These are phyloP conservation scores for Lodderomyces pseudojiufengensis DNA, from an alignment of 1,139 yeast species.

Conservation along the genomic window DNA sequence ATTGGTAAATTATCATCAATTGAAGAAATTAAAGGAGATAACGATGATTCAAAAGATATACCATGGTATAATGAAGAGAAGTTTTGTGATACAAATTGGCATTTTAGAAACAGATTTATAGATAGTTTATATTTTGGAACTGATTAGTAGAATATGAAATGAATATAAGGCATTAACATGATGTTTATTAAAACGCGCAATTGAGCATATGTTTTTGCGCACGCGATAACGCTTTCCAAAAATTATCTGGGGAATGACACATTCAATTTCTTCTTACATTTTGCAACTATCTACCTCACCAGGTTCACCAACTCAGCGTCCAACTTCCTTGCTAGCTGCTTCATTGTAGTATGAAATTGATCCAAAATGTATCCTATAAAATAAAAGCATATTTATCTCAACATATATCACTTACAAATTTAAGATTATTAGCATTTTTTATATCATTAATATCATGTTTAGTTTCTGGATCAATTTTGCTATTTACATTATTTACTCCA, in stretches of 20 bases:
- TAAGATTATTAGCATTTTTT: slow-evolving; percentile 35
- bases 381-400: slow-evolving; percentile 21
- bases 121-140: slow-evolving; percentile 83
- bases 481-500: slow-evolving; percentile 76
- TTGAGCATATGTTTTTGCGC: too few relatives aligned
- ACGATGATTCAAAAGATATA: slow-evolving; percentile 24
- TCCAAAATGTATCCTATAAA: slow-evolving; percentile 14
- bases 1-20: slow-evolving; percentile 61
- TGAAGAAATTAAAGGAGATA: slow-evolving; percentile 36
- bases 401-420: slow-evolving; percentile 22
- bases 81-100: slow-evolving; percentile 49
- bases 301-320: too few relatives aligned
- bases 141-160: too few relatives aligned
- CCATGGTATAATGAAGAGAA: slow-evolving; percentile 32
- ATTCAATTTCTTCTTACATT: too few relatives aligned
- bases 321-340: too few relatives aligned
- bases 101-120: slow-evolving; percentile 67
- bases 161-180: too few relatives aligned
- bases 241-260: too few relatives aligned
- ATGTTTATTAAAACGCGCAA: too few relatives aligned
- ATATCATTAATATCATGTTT: slow-evolving; percentile 55
- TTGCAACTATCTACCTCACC: too few relatives aligned
- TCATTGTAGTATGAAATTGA: slow-evolving; percentile 1
- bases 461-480: slow-evolving; percentile 74
- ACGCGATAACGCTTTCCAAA: too few relatives aligned